Conservation (phyloP, 2,329 filamentous ascomycete genomes). For the Xenosphaeropsis pyriputrescens region DNA sequence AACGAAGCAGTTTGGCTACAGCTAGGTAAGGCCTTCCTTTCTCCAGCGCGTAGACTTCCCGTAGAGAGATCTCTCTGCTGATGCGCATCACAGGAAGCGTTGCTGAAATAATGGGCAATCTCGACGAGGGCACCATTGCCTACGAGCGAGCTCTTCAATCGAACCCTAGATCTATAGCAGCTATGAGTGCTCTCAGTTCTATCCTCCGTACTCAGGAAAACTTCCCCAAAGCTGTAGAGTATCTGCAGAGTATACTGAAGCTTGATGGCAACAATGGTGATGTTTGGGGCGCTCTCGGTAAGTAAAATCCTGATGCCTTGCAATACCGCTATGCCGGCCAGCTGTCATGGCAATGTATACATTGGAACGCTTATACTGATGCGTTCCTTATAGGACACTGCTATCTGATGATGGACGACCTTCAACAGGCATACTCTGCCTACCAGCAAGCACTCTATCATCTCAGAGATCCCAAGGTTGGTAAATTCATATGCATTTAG, state of each 20-base stretch:
- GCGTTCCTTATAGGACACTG: constrained; percentile 70
- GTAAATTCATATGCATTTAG: constrained; percentile 1
- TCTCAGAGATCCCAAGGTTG: constrained; percentile 79
- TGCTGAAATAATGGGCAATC: constrained; percentile 74
- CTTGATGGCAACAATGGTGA: constrained; percentile 83
- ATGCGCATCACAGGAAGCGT: constrained; percentile 49
- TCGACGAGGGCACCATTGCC: constrained; percentile 76
- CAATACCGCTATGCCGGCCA: too few relatives aligned
- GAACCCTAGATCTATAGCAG: constrained; percentile 76
- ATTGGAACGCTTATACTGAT: too few relatives aligned
- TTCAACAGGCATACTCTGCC: constrained; percentile 91
- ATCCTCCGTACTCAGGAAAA: constrained; percentile 87
- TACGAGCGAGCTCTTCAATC: constrained; percentile 83
- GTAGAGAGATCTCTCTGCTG: constrained; percentile 11
- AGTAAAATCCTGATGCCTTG: constrained; percentile 13
- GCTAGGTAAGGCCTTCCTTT: constrained; percentile 61
- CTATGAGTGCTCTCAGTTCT: constrained; percentile 88
- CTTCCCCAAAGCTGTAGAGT: constrained; percentile 88
- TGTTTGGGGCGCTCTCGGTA: constrained; percentile 90
- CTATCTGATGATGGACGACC: constrained; percentile 95
- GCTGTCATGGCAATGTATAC: too few relatives aligned
- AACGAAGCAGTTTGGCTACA: constrained; percentile 89
- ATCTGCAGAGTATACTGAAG: constrained; percentile 79
- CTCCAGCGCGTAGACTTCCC: too few relatives aligned
- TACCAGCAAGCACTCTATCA: constrained; percentile 95